Conservation (phyloP, 1,284 basidiomycete species). For the Malassezia japonica region DNA sequence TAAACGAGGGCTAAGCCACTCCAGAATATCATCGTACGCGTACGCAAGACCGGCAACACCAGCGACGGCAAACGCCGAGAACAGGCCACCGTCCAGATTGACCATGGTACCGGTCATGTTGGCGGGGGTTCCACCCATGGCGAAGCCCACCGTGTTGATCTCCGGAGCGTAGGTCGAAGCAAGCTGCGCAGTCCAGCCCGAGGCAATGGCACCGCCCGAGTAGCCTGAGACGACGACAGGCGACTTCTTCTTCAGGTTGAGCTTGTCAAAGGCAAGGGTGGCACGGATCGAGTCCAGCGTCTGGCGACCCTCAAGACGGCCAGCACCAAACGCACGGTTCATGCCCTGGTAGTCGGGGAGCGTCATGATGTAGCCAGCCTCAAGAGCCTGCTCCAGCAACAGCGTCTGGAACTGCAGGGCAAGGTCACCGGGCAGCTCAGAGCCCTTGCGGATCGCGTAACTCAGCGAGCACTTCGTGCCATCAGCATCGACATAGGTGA, state of each 20-base stretch:
- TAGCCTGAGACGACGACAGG: constrained; percentile 30
- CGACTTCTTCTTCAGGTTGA: constrained; percentile 16
- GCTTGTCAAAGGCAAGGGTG: constrained; percentile 20
- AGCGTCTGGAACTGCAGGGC: background rate
- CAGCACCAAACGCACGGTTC: constrained; percentile 30
- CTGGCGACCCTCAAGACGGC: constrained; percentile 22
- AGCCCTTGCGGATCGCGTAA: constrained; percentile 20
- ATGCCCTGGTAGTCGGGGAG: constrained; percentile 35
- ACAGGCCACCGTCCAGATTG: background rate
- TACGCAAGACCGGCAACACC: constrained; percentile 24
- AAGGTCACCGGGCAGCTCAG: constrained; percentile 10
- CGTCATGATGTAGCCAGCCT: constrained; percentile 24
- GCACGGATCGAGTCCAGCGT: constrained; percentile 31
- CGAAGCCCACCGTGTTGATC: constrained; percentile 23
- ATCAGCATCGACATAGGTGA: constrained; percentile 20
- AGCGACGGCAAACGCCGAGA: constrained; percentile 18
- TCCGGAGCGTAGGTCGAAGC: constrained; percentile 26
- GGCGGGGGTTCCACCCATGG: constrained; percentile 28
- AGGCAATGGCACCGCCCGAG: constrained; percentile 36
- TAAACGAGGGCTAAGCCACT: constrained; percentile 12
- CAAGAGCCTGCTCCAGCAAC: background rate
- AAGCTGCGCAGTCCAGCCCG: constrained; percentile 29
- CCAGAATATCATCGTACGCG: constrained; percentile 22
- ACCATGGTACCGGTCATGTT: constrained; percentile 14
- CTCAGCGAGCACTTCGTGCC: constrained; percentile 24